These are phyloP conservation scores for Trametopsis cervina DNA, from an alignment of 768 basidiomycete genomes.

Conservation along the genomic window DNA sequence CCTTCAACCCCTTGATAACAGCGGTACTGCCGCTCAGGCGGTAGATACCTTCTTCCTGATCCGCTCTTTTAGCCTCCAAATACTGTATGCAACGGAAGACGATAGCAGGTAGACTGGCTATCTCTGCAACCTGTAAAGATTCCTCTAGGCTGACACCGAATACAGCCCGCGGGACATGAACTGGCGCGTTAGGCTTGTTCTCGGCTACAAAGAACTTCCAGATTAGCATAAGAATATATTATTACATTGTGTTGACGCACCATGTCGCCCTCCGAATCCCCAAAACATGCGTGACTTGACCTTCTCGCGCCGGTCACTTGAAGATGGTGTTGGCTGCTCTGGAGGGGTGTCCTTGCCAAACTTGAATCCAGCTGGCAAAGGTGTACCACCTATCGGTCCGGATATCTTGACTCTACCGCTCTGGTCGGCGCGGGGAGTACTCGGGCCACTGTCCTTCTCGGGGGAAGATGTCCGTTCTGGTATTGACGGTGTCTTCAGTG, in stretches of 20 bases:
- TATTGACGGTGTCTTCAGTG: slow-evolving; percentile 45
- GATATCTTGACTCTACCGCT: slow-evolving; percentile 80
- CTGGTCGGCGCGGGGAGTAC: slow-evolving; percentile 39
- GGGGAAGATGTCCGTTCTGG: slow-evolving; percentile 35
- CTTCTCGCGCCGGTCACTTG: slow-evolving; percentile 78
- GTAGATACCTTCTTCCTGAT: slow-evolving; percentile 97
- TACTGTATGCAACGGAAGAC: slow-evolving; percentile 95
- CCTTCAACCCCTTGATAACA: slow-evolving; percentile 89
- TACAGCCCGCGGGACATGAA: slow-evolving; percentile 59
- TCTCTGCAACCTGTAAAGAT: slow-evolving; percentile 80
- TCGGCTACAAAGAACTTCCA: not conserved
- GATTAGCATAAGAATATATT: too few species aligned
- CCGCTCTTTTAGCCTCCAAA: slow-evolving; percentile 88
- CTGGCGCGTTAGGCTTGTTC: slow-evolving; percentile 28
- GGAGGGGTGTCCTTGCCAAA: slow-evolving; percentile 71
- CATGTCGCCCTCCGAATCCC: slow-evolving; percentile 64
- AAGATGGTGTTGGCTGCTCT: slow-evolving; percentile 19
- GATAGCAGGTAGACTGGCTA: slow-evolving; percentile 88
- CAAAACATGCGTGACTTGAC: slow-evolving; percentile 91
- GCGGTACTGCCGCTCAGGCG: slow-evolving; percentile 91
- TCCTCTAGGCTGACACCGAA: slow-evolving; percentile 88
- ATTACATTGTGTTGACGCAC: slow-evolving; percentile 28
- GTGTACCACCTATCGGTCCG: slow-evolving; percentile 76
- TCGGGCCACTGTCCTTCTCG: slow-evolving; percentile 44
- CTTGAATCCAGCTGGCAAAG: slow-evolving; percentile 85